Conservation (phyloP, 2,329 filamentous ascomycete genomes). For the Colletotrichum cuscutae region DNA sequence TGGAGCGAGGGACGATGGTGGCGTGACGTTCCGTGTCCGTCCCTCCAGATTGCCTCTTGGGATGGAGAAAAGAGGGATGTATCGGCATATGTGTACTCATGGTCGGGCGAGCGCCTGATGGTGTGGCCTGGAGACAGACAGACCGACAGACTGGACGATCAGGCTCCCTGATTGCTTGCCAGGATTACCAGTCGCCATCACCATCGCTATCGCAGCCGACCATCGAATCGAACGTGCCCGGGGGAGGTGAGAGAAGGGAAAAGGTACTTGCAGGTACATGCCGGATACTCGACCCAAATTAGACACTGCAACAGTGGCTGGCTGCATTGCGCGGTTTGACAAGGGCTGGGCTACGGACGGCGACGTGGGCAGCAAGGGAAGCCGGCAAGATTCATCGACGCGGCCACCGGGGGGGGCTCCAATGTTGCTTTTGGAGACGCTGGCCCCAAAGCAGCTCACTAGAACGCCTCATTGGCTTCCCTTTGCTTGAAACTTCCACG, state of each 20-base stretch:
- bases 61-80: too few species aligned
- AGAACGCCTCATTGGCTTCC: slow-evolving; percentile 19
- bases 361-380: slow-evolving; percentile 6
- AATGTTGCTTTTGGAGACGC: not conserved
- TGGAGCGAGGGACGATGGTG: not conserved
- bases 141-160: not conserved
- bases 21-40: slow-evolving; percentile 3
- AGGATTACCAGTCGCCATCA: not conserved
- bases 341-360: slow-evolving; percentile 7
- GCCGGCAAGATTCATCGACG: not conserved
- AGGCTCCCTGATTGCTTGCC: not conserved
- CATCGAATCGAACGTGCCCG: not conserved
- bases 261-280: slow-evolving; percentile 13
- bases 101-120: not conserved
- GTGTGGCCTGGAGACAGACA: not conserved
- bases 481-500: slow-evolving; percentile 17
- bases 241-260: not conserved
- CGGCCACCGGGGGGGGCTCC: too few species aligned
- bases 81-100: too few species aligned
- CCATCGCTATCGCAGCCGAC: not conserved
- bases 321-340: slow-evolving; percentile 27
- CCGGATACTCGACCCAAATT: slow-evolving; percentile 5
- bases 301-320: slow-evolving; percentile 3
- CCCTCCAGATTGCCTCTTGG: not conserved
- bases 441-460: slow-evolving; percentile 1